phyloP scores from a whole-genome alignment of 805 yeast species.

The Candida chilensis region DNA sequence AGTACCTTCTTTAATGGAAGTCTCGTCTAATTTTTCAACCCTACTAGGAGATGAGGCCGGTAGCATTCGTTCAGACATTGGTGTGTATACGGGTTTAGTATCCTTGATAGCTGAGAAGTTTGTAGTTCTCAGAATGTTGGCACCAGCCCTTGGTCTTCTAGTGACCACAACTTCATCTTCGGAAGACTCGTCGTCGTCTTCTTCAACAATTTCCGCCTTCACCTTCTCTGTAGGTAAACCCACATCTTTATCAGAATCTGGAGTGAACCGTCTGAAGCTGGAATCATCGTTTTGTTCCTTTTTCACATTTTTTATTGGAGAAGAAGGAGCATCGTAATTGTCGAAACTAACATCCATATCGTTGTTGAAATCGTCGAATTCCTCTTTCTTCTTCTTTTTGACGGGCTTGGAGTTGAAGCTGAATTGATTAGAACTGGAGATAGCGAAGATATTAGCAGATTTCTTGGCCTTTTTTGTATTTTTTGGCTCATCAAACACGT shows the following conservation, averaged over 20 bases:
- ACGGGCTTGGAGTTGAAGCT: conserved; percentile 14
- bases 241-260: conserved; percentile 1
- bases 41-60: conserved; percentile 5
- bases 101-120: conserved; percentile 31
- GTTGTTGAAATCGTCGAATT: conserved; percentile 19
- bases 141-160: conserved; percentile 40
- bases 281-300: conserved; percentile 8
- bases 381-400: conserved; percentile 10
- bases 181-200: conserved; percentile 30
- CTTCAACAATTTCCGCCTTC: conserved; percentile 5
- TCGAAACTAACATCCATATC: conserved; percentile 8
- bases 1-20: conserved; percentile 11
- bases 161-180: conserved; percentile 53
- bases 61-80: neutral
- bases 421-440: conserved; percentile 9
- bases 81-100: neutral
- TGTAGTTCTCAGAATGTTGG: conserved; percentile 28
- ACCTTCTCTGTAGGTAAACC: neutral
- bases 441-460: conserved; percentile 6
- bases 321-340: conserved; percentile 12
- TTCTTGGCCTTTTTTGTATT: conserved; percentile 13
- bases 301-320: conserved; percentile 19
- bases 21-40: conserved; percentile 8
- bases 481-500: conserved; percentile 17
- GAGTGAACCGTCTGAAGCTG: conserved; percentile 8